A percentile compares a stretch with the other conserved stretches of the same genome.
phyloP scores from a whole-genome alignment of 805 yeast genomes.

The Teunomyces panamensis region DNA sequence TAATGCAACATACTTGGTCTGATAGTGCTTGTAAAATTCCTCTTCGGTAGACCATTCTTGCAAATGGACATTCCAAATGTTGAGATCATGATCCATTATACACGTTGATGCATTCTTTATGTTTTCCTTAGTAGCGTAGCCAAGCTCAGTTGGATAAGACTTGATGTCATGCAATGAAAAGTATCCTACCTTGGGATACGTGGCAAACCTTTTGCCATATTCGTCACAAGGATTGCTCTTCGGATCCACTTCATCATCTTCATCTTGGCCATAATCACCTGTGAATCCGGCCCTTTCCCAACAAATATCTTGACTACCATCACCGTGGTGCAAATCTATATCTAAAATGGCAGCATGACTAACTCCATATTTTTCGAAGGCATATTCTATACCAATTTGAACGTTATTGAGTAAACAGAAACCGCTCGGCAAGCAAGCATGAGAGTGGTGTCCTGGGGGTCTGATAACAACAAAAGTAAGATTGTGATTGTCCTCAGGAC shows the following conservation, averaged over 20 bases:
- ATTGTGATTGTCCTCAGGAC: constrained; percentile 26
- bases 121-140: constrained; percentile 68
- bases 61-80: constrained; percentile 82
- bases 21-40: constrained; percentile 64
- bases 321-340: constrained; percentile 86
- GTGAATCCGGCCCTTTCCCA: constrained; percentile 71
- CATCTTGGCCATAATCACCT: constrained; percentile 48
- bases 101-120: constrained; percentile 78
- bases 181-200: constrained; percentile 68
- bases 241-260: constrained; percentile 39
- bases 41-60: constrained; percentile 60
- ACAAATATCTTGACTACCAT: constrained; percentile 83
- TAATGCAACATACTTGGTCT: constrained; percentile 55
- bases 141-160: constrained; percentile 80
- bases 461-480: constrained; percentile 65
- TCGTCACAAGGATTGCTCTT: constrained; percentile 41
- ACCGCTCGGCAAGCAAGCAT: constrained; percentile 80
- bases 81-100: constrained; percentile 70
- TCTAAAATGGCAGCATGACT: constrained; percentile 82
- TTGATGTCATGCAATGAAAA: constrained; percentile 83
- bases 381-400: constrained; percentile 78
- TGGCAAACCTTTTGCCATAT: constrained; percentile 44
- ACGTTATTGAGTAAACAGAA: constrained; percentile 80
- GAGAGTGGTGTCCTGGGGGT: constrained; percentile 89
- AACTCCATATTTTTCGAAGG: constrained; percentile 55